Evolutionary conservation across 345 rosid species (phyloP).

Genomic region (Melastoma malabathricum): DNA sequence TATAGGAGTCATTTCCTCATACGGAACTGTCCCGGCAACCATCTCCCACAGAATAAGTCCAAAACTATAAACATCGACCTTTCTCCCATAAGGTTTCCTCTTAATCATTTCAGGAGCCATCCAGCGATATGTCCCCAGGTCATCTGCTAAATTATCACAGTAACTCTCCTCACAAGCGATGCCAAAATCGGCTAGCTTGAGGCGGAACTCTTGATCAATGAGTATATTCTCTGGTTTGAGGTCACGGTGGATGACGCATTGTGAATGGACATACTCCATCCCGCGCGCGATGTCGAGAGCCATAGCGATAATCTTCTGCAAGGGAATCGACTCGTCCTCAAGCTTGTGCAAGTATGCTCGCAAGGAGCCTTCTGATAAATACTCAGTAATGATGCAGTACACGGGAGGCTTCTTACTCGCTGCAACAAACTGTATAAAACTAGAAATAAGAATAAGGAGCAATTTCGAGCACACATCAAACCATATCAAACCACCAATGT

Average conservation of each 20-base stretch:
- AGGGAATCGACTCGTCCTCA: constrained; percentile 57
- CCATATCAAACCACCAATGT: not conserved
- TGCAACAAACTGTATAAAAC: constrained; percentile 47
- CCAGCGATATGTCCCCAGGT: constrained; percentile 98
- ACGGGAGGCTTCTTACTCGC: constrained; percentile 72
- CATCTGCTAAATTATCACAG: constrained; percentile 79
- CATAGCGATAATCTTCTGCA: constrained; percentile 44
- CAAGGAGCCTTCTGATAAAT: constrained; percentile 64
- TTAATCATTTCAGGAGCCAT: constrained; percentile 99
- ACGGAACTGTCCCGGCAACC: constrained; percentile 85
- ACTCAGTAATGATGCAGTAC: constrained; percentile 53
- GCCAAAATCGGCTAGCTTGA: constrained; percentile 94
- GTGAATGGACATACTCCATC: constrained; percentile 88
- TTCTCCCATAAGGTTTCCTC: constrained; percentile 64
- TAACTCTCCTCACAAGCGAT: constrained; percentile 86
- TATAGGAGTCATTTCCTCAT: constrained; percentile 95
- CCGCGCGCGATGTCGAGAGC: constrained; percentile 82
- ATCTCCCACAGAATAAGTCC: constrained; percentile 97
- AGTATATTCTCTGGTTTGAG: constrained; percentile 95
- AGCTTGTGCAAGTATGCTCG: constrained; percentile 91
- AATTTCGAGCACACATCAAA: too few relatives aligned
- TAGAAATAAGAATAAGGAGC: constrained; percentile 10
- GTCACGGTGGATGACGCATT: constrained; percentile 82
- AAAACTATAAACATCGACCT: constrained; percentile 89
- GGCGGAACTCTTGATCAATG: constrained; percentile 49